Conservation (phyloP, 441 rosid genomes). For the Lepidium campestre region DNA sequence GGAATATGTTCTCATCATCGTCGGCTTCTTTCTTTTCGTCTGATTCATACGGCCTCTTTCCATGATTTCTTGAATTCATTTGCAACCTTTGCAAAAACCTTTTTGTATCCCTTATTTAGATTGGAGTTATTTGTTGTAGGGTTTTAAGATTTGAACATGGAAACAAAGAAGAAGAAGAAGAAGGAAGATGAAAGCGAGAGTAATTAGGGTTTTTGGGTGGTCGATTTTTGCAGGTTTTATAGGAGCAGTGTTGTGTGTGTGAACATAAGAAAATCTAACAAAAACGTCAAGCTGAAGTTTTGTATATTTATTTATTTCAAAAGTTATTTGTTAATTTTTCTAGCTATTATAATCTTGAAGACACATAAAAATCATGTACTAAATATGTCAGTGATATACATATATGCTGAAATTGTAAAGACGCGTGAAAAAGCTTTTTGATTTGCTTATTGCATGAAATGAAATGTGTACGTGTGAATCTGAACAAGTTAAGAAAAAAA, state of each 20-base stretch:
- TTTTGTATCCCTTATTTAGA: neutral
- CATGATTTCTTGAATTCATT: conserved; percentile 39
- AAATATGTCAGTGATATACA: neutral
- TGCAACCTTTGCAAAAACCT: conserved; percentile 33
- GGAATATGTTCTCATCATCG: conserved; percentile 36
- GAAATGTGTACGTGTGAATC: conserved; percentile 20
- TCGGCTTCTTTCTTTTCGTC: conserved; percentile 46
- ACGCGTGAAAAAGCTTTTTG: conserved; percentile 21
- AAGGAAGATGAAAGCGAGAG: neutral
- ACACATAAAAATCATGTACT: conserved; percentile 12
- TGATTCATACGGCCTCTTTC: conserved; percentile 54
- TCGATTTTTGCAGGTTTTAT: neutral
- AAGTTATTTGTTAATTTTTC: neutral
- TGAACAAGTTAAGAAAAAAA: neutral
- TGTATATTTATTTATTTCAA: neutral
- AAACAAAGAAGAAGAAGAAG: conserved; percentile 1
- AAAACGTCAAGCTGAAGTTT: conserved; percentile 28
- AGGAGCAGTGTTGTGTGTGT: conserved; percentile 15
- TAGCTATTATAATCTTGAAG: neutral
- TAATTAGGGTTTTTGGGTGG: conserved; percentile 28
- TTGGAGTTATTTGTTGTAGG: neutral
- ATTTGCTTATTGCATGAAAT: neutral
- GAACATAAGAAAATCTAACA: conserved; percentile 20
- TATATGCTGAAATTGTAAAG: neutral
- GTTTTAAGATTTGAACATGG: neutral